Evolutionary conservation across 495 filamentous ascomycete genomes (phyloP), one percentile per base, ranked within the genome.

Genomic region (Extremus antarcticus): DNA sequence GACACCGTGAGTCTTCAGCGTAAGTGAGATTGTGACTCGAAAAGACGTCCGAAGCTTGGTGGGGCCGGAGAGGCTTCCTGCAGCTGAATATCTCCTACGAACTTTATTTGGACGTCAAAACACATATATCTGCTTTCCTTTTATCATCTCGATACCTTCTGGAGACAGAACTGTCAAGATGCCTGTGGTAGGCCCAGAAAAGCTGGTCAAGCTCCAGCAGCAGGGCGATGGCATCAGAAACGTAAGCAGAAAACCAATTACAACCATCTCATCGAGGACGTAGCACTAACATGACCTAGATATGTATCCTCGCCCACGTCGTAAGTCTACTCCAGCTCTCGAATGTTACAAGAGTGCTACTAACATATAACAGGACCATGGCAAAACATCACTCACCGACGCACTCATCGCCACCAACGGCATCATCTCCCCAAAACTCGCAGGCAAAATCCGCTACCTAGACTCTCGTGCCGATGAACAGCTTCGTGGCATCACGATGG

Each of bases 401-500:
- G 88, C 87, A 54, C 83, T 99, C 46, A 88, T 99, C 61, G 89
- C 94, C 69, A 96, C 94, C 61, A 99, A 99, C 79, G 92, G 92
- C 74, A 97, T 99, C 72, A 97, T 99, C 63, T 97, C 94, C 13
- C 86, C 90, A 40, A 96, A 96, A 66, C 73, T 99, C 59, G 92
- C 92, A 59, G 92, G 92, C 66, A 95, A 96, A 74, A 95, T 97
- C 70, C 87, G 92, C 62, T 99, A 95, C 68, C 82, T 99, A 24
- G 92, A 99, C 70, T 95, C 91, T 19, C 80, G 92, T 43, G 90
- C 94, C 15, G 92, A 99, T 73, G 92, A 99, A 70, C 92, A 99
- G 73, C 79, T 89, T 9, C 85, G 92, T 43, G 94, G 92, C 29
- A 99, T 99, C 63, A 99, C 92, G 11, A 99, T 99, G 92, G 92